Conservation (phyloP, 2,329 filamentous ascomycete genomes). For the Passalora sequoiae region DNA sequence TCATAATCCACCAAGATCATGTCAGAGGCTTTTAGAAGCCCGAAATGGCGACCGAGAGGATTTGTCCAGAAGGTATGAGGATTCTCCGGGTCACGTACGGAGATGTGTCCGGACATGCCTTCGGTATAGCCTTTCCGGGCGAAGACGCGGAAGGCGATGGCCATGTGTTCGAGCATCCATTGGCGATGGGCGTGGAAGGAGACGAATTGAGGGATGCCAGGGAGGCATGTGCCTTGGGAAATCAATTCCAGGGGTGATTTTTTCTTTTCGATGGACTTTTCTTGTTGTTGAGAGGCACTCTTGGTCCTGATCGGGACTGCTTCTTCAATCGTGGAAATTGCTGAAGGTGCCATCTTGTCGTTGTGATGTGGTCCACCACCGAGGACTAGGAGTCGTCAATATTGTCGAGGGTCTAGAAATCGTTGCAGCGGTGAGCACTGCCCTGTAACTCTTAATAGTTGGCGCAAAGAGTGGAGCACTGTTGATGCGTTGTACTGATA, state of each 20-base stretch:
- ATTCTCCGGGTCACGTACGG: slow-evolving; percentile 60
- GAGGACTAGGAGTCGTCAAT: no score
- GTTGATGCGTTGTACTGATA: not conserved
- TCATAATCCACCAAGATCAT: slow-evolving; percentile 62
- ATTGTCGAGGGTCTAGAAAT: no score
- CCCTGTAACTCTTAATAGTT: no score
- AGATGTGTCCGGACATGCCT: slow-evolving; percentile 65
- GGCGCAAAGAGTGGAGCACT: no score
- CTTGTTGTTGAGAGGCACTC: slow-evolving; percentile 4
- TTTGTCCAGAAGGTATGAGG: slow-evolving; percentile 64
- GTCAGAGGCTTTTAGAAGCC: slow-evolving; percentile 58
- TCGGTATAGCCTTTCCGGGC: slow-evolving; percentile 61
- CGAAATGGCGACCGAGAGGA: slow-evolving; percentile 61
- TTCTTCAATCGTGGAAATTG: slow-evolving; percentile 19
- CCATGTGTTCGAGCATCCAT: slow-evolving; percentile 61
- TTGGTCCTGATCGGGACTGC: slow-evolving; percentile 17
- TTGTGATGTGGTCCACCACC: no score
- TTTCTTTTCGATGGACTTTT: slow-evolving; percentile 18
- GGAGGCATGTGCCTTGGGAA: slow-evolving; percentile 44
- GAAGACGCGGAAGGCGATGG: slow-evolving; percentile 64
- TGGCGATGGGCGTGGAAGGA: slow-evolving; percentile 53
- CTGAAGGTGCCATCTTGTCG: slow-evolving; percentile 30
- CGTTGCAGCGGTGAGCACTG: no score
- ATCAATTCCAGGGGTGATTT: slow-evolving; percentile 37
- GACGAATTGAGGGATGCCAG: slow-evolving; percentile 54